Percentiles rank a stretch among this genome's conserved stretches.
Evolutionary conservation across 768 basidiomycete genomes (phyloP).

Genomic region (Suillus subluteus): DNA sequence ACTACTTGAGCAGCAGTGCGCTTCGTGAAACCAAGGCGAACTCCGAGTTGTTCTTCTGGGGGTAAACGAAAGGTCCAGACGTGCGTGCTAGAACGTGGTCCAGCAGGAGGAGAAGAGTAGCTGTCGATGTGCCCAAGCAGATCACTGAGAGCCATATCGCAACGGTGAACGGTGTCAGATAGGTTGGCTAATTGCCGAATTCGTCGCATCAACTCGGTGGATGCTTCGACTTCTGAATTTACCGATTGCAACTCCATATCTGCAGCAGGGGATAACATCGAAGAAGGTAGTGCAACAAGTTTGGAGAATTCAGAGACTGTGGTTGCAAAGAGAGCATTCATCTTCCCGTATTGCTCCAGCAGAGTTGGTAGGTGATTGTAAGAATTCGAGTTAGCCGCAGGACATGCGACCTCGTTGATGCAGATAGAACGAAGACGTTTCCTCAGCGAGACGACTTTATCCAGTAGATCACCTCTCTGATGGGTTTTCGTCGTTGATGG

Average conservation of each 20-base stretch:
- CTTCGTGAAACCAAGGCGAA: too few species aligned
- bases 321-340: conserved; percentile 49
- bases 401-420: conserved; percentile 56
- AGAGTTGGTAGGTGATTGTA: conserved; percentile 53
- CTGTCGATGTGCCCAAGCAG: conserved; percentile 86
- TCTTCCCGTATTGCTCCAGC: conserved; percentile 48
- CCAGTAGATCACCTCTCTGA: conserved; percentile 50
- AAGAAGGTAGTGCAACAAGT: conserved; percentile 48
- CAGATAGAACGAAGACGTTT: conserved; percentile 64
- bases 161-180: conserved; percentile 48
- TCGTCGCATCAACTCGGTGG: conserved; percentile 50
- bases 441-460: conserved; percentile 54
- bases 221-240: conserved; percentile 57
- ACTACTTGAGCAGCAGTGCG: too few species aligned
- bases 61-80: too few species aligned
- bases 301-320: conserved; percentile 53
- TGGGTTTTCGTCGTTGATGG: conserved; percentile 37
- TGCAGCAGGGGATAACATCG: conserved; percentile 42
- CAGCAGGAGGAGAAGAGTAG: conserved; percentile 64
- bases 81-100: conserved; percentile 47
- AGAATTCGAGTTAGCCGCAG: conserved; percentile 35
- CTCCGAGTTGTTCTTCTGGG: too few species aligned
- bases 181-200: conserved; percentile 62
- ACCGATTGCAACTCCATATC: conserved; percentile 68
- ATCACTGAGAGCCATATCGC: conserved; percentile 82